Evolutionary conservation across 164 flowering plant species (phyloP), one percentile per base, ranked within the genome.

Genomic region (Cinnamomum chago): DNA sequence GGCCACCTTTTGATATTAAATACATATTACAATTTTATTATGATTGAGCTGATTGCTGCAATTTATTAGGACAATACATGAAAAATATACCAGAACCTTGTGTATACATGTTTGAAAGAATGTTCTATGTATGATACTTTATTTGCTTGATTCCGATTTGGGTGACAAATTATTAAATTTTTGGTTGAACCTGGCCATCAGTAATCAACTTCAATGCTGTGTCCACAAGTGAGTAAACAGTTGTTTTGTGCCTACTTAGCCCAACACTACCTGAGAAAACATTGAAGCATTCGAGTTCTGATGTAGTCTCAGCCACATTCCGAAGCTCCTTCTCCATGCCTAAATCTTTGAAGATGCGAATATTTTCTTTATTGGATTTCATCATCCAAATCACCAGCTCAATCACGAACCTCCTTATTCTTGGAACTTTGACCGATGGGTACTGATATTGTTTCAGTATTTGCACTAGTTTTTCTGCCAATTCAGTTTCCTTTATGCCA

Each of bases 231-330:
- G 92, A 83, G 62, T 88, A 89, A 55, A 95, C 85, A 0, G 95
- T 74, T 58, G 83, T 82, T 71, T 83, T 83, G 76, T 90, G 93
- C 23, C 96, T 80, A 78, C 84, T 86, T 27, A 91, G 30, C 10
- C 98, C 99, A 62, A 91, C 88, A 2, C 93, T 86, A 51, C 99
- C 99, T 1, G 97, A 90, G 88, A 95, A 95, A n/a, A 88, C 84
- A 58, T 90, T 89, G 88, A 92, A 93, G 84, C 88, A 93, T 77
- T 95, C 99, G 0, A 93, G 79, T 78, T 95, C 99, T 51, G 94
- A 83, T 60, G 95, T 89, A 27, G 97, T 91, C 74, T 92, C 99
- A 51, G 81, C 69, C 2, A 95, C 87, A 62, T 67, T 73, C 71
- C 89, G 84, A 62, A 95, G 90, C 82, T 89, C 95, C 75, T 74